Evolutionary conservation across 768 basidiomycete species (phyloP).

Genomic region (Pulveroboletus sp.): DNA sequence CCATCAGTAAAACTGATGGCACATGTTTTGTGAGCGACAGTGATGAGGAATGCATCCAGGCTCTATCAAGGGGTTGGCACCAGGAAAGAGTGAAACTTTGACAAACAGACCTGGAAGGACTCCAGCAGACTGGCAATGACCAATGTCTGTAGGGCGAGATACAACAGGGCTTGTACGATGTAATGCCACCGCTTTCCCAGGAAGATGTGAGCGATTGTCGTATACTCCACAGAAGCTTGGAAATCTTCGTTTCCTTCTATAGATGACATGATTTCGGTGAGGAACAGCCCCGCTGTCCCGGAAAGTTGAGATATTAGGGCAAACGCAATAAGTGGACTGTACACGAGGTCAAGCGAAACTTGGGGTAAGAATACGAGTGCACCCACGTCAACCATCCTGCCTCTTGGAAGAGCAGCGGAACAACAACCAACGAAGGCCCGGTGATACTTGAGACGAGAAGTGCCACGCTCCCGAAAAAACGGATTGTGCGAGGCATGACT

Average conservation of each 20-base stretch:
- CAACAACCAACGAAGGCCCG: constrained; percentile 20
- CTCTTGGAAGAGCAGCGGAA: constrained; percentile 23
- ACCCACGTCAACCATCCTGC: constrained; percentile 27
- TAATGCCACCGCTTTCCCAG: constrained; percentile 24
- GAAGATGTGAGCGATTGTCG: constrained; percentile 25
- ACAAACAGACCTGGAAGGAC: constrained; percentile 20
- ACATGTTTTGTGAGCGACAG: constrained; percentile 24
- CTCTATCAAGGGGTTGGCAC: constrained; percentile 6
- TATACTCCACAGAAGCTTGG: constrained; percentile 25
- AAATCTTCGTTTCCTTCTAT: constrained; percentile 25
- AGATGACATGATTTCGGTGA: constrained; percentile 24
- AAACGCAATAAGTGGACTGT: constrained; percentile 18
- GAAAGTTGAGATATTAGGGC: constrained; percentile 17
- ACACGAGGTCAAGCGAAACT: background rate
- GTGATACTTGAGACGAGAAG: constrained; percentile 27
- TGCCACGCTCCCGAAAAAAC: constrained; percentile 21
- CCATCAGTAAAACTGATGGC: constrained; percentile 23
- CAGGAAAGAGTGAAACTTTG: background rate
- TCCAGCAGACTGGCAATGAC: constrained; percentile 23
- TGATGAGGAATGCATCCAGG: constrained; percentile 24
- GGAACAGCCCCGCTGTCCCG: constrained; percentile 16
- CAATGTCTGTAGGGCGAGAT: constrained; percentile 21
- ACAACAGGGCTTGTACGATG: constrained; percentile 17
- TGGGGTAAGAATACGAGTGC: background rate
- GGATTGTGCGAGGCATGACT: constrained; percentile 21